Evolutionary conservation across 2,329 filamentous ascomycete species (phyloP), one percentile per base, ranked within the genome.

Genomic region (Diaporthe amygdali): DNA sequence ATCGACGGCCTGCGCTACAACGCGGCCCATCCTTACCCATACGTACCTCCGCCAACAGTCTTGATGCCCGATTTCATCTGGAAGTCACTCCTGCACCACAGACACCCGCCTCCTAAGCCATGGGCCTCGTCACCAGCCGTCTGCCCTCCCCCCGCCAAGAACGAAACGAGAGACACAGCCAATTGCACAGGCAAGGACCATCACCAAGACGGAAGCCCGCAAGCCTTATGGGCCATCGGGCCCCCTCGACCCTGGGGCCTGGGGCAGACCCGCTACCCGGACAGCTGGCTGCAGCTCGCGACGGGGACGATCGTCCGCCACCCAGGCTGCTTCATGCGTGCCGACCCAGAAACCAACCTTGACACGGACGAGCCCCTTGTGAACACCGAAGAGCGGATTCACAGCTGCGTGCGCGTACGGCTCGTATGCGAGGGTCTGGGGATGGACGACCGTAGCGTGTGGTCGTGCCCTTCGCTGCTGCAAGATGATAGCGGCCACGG

Each of bases 341-440:
- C 81, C 10, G 79, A 84, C 74, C 79, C 82, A 54, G 76, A 80
- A 27, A 81, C 78, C 8, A 83, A 83, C 66, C 68, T 76, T n/a
- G 76, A 78, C 32, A 82, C 80, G 0, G 71, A 75, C 14, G 75
- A 81, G 66, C 80, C 80, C 7, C 76, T 85, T 70, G 68, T 78
- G 4, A 76, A 80, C 52, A 84, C 82, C 0, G 76, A 78, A 69
- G 83, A 84, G 75, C 75, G 81, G 20, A 78, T 84, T 9, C 80
- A 81, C 49, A 74, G 72, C 14, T 74, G 73, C 14, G 79, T 78
- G 30, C 71, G 79, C 12, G 75, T 81, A 20, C 66, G 80, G 14
- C 67, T 81, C 12, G 75, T 75, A 1, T 78, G 78, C 22, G 73
- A 68, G 2, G 79, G 79, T 0, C 67, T 81, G 55, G 75, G 72